Evolutionary conservation across 148 eudicot genomes (phyloP).

Genomic region (Nyssa sinensis): DNA sequence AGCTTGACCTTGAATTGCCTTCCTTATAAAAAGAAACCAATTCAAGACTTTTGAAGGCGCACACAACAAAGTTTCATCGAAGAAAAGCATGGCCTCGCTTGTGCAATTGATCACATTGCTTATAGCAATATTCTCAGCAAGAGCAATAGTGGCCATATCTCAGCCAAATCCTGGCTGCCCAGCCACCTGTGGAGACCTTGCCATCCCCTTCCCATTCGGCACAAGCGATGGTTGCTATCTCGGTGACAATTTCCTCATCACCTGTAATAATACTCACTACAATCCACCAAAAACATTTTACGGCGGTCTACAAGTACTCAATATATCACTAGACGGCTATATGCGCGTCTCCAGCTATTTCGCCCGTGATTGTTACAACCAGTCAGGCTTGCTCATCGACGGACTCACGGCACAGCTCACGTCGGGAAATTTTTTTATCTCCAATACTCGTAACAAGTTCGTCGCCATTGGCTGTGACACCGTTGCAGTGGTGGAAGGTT

Average conservation of each 20-base stretch:
- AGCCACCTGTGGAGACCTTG: neutral
- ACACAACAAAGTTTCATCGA: neutral
- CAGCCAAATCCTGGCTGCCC: neutral
- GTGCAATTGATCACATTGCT: neutral
- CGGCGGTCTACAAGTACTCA: neutral
- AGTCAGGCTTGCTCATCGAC: neutral
- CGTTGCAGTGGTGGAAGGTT: neutral
- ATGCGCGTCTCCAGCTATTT: neutral
- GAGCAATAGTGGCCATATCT: neutral
- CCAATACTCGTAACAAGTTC: neutral
- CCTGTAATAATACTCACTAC: neutral
- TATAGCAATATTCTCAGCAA: neutral
- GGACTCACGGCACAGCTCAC: neutral
- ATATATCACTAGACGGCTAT: slow-evolving; percentile 12
- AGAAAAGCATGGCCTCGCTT: neutral
- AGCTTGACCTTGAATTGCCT: too few species aligned
- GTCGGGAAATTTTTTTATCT: neutral
- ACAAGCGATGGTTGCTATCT: neutral
- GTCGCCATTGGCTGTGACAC: slow-evolving; percentile 17
- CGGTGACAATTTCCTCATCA: neutral
- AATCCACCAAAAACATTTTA: slow-evolving; percentile 3
- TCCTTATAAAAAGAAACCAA: neutral
- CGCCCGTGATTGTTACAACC: neutral
- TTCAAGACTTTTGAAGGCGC: neutral
- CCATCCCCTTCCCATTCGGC: neutral